These are phyloP conservation scores for Citrus trifoliata DNA, from an alignment of 345 rosid species.

Conservation along the genomic window DNA sequence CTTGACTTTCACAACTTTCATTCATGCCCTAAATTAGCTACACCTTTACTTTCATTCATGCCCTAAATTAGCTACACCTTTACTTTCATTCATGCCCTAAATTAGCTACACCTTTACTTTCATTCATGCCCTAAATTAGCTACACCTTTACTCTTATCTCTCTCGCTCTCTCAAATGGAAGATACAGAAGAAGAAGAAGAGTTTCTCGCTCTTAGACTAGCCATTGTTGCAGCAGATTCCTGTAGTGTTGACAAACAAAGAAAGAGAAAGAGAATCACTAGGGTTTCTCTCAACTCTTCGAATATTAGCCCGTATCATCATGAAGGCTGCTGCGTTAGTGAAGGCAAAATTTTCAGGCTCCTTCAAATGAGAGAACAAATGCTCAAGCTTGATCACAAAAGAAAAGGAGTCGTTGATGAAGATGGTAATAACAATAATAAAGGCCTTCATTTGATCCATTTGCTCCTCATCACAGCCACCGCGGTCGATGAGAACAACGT, in stretches of 20 bases:
- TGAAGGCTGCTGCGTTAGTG: conserved; percentile 17
- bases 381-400: conserved; percentile 34
- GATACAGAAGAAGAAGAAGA: conserved; percentile 26
- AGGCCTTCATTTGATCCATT: conserved; percentile 63
- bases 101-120: background rate
- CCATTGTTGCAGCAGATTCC: conserved; percentile 33
- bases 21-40: background rate
- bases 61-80: background rate
- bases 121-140: background rate
- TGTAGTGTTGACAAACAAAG: conserved; percentile 1
- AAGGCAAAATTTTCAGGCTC: conserved; percentile 44
- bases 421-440: conserved; percentile 21
- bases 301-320: background rate
- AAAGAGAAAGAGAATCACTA: conserved; percentile 34
- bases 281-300: conserved; percentile 1
- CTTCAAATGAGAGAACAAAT: conserved; percentile 58
- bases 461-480: conserved; percentile 53
- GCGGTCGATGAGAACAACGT: conserved; percentile 41
- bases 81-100: background rate
- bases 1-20: conserved; percentile 2
- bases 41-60: background rate
- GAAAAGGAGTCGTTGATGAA: conserved; percentile 21
- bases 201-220: conserved; percentile 45
- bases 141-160: background rate
- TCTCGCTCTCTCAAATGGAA: conserved; percentile 21